Base-by-base conservation (phyloP, 176 grass and related monocot genomes). In the Zizania latifolia region DNA sequence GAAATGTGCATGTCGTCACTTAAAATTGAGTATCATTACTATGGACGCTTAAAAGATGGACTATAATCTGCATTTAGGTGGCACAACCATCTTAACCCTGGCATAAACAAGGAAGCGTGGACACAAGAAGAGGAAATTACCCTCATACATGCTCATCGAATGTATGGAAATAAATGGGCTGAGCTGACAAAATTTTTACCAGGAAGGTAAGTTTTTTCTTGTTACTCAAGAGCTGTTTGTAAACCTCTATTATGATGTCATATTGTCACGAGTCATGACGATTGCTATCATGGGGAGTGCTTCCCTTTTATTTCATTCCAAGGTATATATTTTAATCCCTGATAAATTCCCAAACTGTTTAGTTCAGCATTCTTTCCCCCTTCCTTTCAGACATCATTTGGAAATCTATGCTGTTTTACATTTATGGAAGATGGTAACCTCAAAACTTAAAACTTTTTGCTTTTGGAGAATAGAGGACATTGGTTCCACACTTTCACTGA, bases 71-170 rank as follows among this genome's bases (percentile, higher is more conserved):
- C 76, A 68, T 77, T 53, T 66, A 99, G 95, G 72, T 99, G 95
- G 95, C 84, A 99, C 76, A 94, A 99, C 84, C 95, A 99, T 92
- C 91, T 99, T 75, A 99, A 99, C 77, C 95, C 95, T 79, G 65
- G 77, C 70, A 94, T 99, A 77, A 99, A 99, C 69, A 99, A 93
- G 84, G 91, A 99, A 35, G 89, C 91, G 30, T 99, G 95, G 95
- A 99, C 91, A 13, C 91, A 99, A 86, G 84, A 99, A 76, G 95
- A 99, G 81, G 95, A 99, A 62, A 87, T 99, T 78, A 79, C 77
- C 57, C 79, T 99, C 51, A 92, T 99, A 82, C 89, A 86, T 84
- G 95, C 89, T 69, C 95, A 99, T 87, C 56, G 41, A 35, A 94
- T 90, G 27, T 87, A 92, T 58, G 95, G 95, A 77, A 99, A 99